These are phyloP conservation scores for Teunomyces barrocoloradensis DNA, from an alignment of 805 yeast genomes.

Conservation along the genomic window DNA sequence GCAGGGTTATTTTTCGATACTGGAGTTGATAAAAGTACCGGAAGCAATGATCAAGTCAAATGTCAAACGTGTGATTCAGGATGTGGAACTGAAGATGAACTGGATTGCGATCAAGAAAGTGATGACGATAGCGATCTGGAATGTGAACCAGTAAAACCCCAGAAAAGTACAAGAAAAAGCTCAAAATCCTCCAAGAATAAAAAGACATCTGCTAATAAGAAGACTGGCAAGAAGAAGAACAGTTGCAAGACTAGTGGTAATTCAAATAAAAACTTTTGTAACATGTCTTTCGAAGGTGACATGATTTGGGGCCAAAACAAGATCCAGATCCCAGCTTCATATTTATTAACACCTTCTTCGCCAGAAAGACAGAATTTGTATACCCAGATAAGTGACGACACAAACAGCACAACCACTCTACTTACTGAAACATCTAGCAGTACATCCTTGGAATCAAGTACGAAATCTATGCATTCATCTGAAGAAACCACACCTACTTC, in stretches of 20 bases:
- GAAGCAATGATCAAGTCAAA: not conserved
- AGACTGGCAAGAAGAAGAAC: not conserved
- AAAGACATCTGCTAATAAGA: not conserved
- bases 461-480: not conserved
- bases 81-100: not conserved
- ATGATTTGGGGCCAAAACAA: not conserved
- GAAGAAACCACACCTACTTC: not conserved
- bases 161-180: not conserved
- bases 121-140: not conserved
- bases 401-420: not conserved
- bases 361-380: not conserved
- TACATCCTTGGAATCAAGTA: not conserved
- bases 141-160: not conserved
- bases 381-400: not conserved
- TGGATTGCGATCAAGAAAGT: not conserved
- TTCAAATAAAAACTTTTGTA: not conserved
- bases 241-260: not conserved
- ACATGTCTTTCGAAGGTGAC: not conserved
- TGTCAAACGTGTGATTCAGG: not conserved
- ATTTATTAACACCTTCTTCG: not conserved
- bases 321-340: not conserved
- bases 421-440: not conserved
- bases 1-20: constrained; percentile 9
- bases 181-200: not conserved
- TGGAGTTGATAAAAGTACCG: constrained; percentile 2